Percentiles rank a stretch among this genome's conserved stretches.
These are phyloP conservation scores for Aspergillus asperescens DNA, from an alignment of 495 filamentous ascomycete species.

Conservation along the genomic window DNA sequence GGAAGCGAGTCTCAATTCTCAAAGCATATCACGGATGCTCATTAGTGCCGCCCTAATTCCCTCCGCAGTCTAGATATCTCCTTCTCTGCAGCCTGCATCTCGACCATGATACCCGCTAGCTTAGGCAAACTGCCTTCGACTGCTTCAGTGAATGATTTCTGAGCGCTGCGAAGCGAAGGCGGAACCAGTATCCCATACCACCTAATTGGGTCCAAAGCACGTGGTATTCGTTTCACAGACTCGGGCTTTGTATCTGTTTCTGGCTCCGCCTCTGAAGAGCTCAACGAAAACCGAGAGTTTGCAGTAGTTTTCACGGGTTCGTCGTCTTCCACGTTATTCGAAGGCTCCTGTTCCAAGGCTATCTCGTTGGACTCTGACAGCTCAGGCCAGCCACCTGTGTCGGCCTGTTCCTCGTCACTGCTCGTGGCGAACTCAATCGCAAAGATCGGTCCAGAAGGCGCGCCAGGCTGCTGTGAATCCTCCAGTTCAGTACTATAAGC, in stretches of 20 bases:
- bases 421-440: slow-evolving; percentile 7
- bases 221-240: slow-evolving; percentile 21
- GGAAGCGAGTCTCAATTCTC: background rate
- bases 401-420: slow-evolving; percentile 9
- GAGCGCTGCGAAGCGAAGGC: slow-evolving; percentile 53
- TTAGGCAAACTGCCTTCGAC: slow-evolving; percentile 31
- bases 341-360: background rate
- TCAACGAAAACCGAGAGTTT: background rate
- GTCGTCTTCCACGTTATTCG: background rate
- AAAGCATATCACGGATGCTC: background rate
- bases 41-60: slow-evolving; percentile 15
- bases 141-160: slow-evolving; percentile 43
- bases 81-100: slow-evolving; percentile 63
- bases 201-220: slow-evolving; percentile 52
- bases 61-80: slow-evolving; percentile 56
- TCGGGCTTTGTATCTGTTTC: slow-evolving; percentile 12
- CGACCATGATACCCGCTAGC: slow-evolving; percentile 51
- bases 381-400: slow-evolving; percentile 10
- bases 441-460: slow-evolving; percentile 14
- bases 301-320: background rate
- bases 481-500: slow-evolving; percentile 1
- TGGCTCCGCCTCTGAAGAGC: background rate
- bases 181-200: slow-evolving; percentile 70
- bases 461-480: background rate
- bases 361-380: slow-evolving; percentile 2